Conservation (phyloP, 192 early-diverging fungal species). For the Mortierella antarctica region DNA sequence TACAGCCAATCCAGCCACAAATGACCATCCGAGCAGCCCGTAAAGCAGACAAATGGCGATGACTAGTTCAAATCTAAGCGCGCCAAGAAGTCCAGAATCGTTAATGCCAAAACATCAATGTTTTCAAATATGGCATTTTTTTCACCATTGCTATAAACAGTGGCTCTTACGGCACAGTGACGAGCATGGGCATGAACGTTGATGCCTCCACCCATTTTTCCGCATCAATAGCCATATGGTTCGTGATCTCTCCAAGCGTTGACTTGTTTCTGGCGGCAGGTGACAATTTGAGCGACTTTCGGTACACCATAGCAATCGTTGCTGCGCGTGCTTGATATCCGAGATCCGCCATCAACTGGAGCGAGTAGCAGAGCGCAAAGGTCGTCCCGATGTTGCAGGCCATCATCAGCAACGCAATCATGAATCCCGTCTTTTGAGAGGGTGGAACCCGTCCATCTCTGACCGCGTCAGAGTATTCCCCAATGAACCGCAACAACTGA, state of each 20-base stretch:
- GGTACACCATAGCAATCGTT: constrained; percentile 82
- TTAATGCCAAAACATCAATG: too few relatives aligned
- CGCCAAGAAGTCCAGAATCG: too few relatives aligned
- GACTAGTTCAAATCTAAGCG: too few relatives aligned
- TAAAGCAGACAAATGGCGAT: constrained; percentile 8
- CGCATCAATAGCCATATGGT: constrained; percentile 44
- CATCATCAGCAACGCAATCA: constrained; percentile 22
- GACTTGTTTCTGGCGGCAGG: constrained; percentile 41
- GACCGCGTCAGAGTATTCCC: background rate
- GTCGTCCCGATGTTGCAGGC: constrained; percentile 3
- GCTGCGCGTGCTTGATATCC: constrained; percentile 75
- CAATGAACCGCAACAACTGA: too few relatives aligned
- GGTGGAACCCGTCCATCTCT: background rate
- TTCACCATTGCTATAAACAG: background rate
- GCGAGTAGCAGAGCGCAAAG: background rate
- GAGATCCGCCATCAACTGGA: constrained; percentile 56
- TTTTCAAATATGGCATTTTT: too few relatives aligned
- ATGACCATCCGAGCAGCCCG: constrained; percentile 29
- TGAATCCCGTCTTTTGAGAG: constrained; percentile 6
- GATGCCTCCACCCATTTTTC: constrained; percentile 27
- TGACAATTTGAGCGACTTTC: constrained; percentile 81
- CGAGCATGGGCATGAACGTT: background rate
- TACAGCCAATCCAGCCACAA: constrained; percentile 11
- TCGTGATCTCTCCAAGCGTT: constrained; percentile 24
- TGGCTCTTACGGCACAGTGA: constrained; percentile 24